Conservation (phyloP, 2,329 filamentous ascomycete genomes). For the Hypocreales sp. region DNA sequence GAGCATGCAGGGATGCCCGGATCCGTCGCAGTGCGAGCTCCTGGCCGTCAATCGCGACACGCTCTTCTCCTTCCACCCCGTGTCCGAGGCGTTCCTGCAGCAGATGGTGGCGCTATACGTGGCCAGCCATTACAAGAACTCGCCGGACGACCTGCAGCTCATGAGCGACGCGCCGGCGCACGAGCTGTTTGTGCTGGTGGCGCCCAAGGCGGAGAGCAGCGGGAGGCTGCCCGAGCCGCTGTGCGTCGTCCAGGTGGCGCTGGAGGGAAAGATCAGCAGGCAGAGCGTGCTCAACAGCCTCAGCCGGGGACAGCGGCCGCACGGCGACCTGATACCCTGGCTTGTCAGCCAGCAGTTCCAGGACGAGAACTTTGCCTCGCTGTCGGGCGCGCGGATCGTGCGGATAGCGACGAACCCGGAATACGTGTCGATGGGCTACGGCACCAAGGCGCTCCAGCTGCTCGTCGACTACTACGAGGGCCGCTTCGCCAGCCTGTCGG, state of each 20-base stretch:
- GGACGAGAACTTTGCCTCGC: slow-evolving; percentile 85
- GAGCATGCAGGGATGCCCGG: slow-evolving; percentile 64
- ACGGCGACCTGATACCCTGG: slow-evolving; percentile 94
- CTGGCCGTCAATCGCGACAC: slow-evolving; percentile 93
- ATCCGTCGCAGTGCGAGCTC: slow-evolving; percentile 82
- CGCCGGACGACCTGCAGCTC: slow-evolving; percentile 91
- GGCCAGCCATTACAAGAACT: slow-evolving; percentile 95
- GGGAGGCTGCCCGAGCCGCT: slow-evolving; percentile 79
- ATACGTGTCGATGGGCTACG: slow-evolving; percentile 85
- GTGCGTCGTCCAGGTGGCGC: slow-evolving; percentile 83
- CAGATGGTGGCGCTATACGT: slow-evolving; percentile 98
- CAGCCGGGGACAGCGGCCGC: slow-evolving; percentile 74
- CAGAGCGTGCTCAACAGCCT: slow-evolving; percentile 84
- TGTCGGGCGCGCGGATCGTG: slow-evolving; percentile 84
- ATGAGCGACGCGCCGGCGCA: slow-evolving; percentile 97
- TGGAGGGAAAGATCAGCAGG: slow-evolving; percentile 89
- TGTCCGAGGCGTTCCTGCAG: slow-evolving; percentile 92
- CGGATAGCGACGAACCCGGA: slow-evolving; percentile 95
- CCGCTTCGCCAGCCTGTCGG: slow-evolving; percentile 72
- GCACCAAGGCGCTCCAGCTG: slow-evolving; percentile 73
- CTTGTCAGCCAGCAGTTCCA: slow-evolving; percentile 96
- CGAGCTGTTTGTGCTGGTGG: slow-evolving; percentile 86
- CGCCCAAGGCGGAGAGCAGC: slow-evolving; percentile 63
- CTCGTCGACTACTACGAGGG: slow-evolving; percentile 89
- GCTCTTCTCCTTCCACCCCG: slow-evolving; percentile 92